Evolutionary conservation across 495 filamentous ascomycete species (phyloP), one percentile per base, ranked within the genome.

Genomic region (Aspergillus nanangensis): DNA sequence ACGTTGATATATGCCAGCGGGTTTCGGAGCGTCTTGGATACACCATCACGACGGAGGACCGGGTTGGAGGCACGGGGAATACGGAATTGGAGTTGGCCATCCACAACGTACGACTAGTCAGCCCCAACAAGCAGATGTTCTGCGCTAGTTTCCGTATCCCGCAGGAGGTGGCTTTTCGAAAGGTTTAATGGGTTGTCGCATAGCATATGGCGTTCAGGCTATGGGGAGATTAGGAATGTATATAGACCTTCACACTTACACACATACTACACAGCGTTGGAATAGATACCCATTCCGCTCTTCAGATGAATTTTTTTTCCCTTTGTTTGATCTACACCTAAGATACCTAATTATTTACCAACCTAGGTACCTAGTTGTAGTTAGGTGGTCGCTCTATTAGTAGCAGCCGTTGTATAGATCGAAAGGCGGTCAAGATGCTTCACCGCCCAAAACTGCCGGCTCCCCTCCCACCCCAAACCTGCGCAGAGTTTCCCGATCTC

Each of bases 91-190:
- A 84, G 45, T 69, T 89, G 20, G 69, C 72, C 11, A 75, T 97
- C 10, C 72, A 83, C 53, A 81, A 93, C 66, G 88, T 97, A 14
- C 72, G 93, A 51, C 78, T 93, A 46, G 94, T 98, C 44, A 87
- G 90, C 51, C 93, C 94, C 23, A 83, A 85, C 50, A 97, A 98
- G 77, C 79, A 82, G 57, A 96, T 96, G 89, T 96, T 94, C 65
- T 97, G 93, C 63, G 90, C 88, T 7, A 94, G 81, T 51, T 96
- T 98, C 62, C 76, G 89, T 41, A 53, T 98, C 34, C 94, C 93
- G 19, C 52, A 60, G 18, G 82, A 87, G 59, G 89, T 95, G 2
- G 93, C 90, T 35, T 96, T 95, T 48, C 56, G 54, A 14, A 58
- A 64, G 41, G 53, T 56, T 24, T 52, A 17, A 44, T 35, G 15